Conservation (phyloP, 2,329 filamentous ascomycete species). For the Microdochium nivale region DNA sequence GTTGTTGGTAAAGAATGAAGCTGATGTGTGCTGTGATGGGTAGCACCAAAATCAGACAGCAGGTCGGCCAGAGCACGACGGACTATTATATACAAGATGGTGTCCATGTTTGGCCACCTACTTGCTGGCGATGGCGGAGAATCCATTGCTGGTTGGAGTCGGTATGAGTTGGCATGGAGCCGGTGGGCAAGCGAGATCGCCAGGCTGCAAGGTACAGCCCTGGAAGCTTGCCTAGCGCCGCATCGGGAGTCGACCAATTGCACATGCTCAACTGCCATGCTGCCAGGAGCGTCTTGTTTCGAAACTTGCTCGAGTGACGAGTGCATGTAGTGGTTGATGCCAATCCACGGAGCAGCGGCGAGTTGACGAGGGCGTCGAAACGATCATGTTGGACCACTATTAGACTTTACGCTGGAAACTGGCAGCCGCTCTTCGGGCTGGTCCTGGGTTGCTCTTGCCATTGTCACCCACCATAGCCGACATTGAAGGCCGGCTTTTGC, state of each 20-base stretch:
- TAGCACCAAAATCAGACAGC: background rate
- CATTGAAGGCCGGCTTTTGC: too few relatives aligned
- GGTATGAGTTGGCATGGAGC: too few relatives aligned
- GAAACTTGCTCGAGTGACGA: background rate
- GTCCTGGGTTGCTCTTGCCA: too few relatives aligned
- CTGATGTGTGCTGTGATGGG: background rate
- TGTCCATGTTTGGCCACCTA: background rate
- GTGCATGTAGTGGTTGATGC: too few relatives aligned
- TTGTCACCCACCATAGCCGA: too few relatives aligned
- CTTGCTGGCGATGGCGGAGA: background rate
- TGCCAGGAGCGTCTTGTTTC: background rate
- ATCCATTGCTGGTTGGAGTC: too few relatives aligned
- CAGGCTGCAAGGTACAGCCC: background rate
- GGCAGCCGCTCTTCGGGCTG: too few relatives aligned
- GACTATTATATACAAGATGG: background rate
- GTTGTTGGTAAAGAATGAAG: background rate
- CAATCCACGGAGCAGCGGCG: too few relatives aligned
- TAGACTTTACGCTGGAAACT: too few relatives aligned
- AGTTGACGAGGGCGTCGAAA: too few relatives aligned
- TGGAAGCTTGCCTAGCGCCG: background rate
- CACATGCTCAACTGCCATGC: background rate
- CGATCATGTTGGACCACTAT: too few relatives aligned
- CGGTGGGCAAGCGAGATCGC: background rate
- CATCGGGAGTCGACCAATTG: background rate
- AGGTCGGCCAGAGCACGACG: background rate